Base-by-base conservation (phyloP, 2,329 filamentous ascomycete species). In the Diaporthe sp. region DNA sequence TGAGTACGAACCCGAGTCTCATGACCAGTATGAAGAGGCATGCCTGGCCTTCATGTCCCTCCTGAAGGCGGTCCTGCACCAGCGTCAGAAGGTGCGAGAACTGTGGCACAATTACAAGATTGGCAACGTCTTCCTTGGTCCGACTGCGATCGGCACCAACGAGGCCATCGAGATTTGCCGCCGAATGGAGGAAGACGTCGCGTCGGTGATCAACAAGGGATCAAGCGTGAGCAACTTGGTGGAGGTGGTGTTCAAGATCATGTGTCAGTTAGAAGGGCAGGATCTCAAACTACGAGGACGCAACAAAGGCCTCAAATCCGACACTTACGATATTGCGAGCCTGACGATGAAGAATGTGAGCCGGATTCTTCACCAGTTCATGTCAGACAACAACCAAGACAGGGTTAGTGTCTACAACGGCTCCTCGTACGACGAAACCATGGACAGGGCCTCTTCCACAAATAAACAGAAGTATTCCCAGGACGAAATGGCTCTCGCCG, bases 151-250 rank as follows among this genome's bases (percentile, higher is more conserved):
- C 39, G 60, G 39, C 39, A 44, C 60, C n/a, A 65, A 65, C 3
- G 60, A 65, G 7, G 60, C 60, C 39, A 65, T 65, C 39, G 60
- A 44, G 7, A 44, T 65, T 46, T 65, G 60, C 25, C 60, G 60
- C 22, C 60, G 37, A 28, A 65, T 65, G 60, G 60, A 65, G 10
- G 60, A 65, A 31, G 60, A 65, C 10, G 39, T 65, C 3, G 15
- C 60, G 15, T 8, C 60, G 0, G 25, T 65, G 15, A 65, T 65
- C 60, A 65, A n/a, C 22, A 44, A 42, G 37, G 60, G 25, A 9
- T 10, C 39, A 10, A 44, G 22, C 60, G 37, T 62, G n/a, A n/a
- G 17, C 3, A 12, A 44, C 7, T n/a, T 62, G n/a, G 10, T 62
- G 39, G 4, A 5, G 2, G 15, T 44, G 15, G 60, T 65, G 2